Percentiles rank a stretch among this genome's conserved stretches.
These are phyloP conservation scores for Colletotrichum kahawae DNA, from an alignment of 2,329 filamentous ascomycete genomes.

Conservation along the genomic window DNA sequence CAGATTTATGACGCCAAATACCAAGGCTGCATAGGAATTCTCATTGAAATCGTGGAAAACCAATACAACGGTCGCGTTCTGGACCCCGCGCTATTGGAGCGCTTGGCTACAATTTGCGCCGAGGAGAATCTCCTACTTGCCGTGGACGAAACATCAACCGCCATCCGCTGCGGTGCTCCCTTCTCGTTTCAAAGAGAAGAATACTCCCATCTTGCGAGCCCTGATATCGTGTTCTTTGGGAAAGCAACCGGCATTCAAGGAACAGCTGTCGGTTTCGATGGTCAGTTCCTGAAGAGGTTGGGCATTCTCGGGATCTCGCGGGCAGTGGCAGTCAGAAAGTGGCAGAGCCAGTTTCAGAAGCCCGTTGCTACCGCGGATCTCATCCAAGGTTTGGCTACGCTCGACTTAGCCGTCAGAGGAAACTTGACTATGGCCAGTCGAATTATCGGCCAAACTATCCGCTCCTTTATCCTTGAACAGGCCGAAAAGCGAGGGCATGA, in stretches of 20 bases:
- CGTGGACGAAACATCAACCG: slow-evolving; percentile 28
- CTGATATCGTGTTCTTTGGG: slow-evolving; percentile 29
- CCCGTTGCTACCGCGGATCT: slow-evolving; percentile 7
- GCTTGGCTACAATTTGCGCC: slow-evolving; percentile 21
- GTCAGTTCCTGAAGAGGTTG: not conserved
- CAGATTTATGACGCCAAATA: slow-evolving; percentile 25
- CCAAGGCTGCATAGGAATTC: slow-evolving; percentile 26
- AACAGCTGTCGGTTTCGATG: not conserved
- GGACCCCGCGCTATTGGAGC: slow-evolving; percentile 12
- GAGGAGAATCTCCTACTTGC: slow-evolving; percentile 24
- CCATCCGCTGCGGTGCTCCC: slow-evolving; percentile 28
- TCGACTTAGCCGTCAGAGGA: not conserved
- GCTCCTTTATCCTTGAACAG: not conserved
- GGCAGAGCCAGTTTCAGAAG: slow-evolving; percentile 2
- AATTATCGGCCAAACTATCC: not conserved
- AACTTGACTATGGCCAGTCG: slow-evolving; percentile 14
- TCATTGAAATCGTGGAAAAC: slow-evolving; percentile 27
- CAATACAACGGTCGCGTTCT: slow-evolving; percentile 28
- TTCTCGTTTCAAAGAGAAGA: slow-evolving; percentile 31
- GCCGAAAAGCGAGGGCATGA: not conserved
- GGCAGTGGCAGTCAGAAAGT: not conserved
- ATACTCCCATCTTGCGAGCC: slow-evolving; percentile 16
- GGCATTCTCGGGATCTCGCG: not conserved
- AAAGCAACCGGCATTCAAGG: slow-evolving; percentile 16
- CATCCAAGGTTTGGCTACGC: not conserved